Conservation (phyloP, 805 yeast species). For the Pichia thaimueangensis region DNA sequence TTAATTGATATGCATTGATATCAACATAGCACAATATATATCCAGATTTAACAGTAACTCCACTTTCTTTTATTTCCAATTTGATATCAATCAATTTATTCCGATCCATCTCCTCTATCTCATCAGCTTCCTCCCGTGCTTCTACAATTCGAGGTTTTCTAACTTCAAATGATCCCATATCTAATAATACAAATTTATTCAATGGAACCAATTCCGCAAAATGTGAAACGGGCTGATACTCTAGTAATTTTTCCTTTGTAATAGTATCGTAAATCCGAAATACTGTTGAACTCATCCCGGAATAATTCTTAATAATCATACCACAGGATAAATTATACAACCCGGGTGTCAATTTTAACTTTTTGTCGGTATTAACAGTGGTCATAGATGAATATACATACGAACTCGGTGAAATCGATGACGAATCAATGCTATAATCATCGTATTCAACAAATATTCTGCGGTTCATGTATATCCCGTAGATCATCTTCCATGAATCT, state of each 20-base stretch:
- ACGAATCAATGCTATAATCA: conserved; percentile 31
- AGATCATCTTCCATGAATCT: conserved; percentile 53
- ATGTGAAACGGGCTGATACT: conserved; percentile 51
- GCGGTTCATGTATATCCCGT: conserved; percentile 44
- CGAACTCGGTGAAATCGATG: too few species aligned
- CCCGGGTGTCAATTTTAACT: conserved; percentile 45
- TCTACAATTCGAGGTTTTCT: neutral
- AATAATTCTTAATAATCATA: conserved; percentile 44
- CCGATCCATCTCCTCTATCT: neutral
- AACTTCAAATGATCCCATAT: conserved; percentile 41
- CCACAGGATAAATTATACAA: conserved; percentile 46
- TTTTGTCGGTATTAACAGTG: conserved; percentile 29
- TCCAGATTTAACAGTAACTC: conserved; percentile 38
- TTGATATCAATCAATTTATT: conserved; percentile 24
- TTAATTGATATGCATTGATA: conserved; percentile 26
- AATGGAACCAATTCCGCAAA: conserved; percentile 53
- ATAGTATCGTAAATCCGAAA: conserved; percentile 38
- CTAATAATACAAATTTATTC: conserved; percentile 41
- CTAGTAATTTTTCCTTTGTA: conserved; percentile 28
- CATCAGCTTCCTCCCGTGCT: conserved; percentile 4
- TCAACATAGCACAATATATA: conserved; percentile 35
- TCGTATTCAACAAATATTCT: conserved; percentile 44
- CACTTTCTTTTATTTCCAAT: conserved; percentile 4
- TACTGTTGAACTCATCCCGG: conserved; percentile 53
- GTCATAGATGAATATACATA: conserved; percentile 15